phyloP scores from a whole-genome alignment of 2,329 filamentous ascomycete genomes.

The Aspergillus calidoustus region DNA sequence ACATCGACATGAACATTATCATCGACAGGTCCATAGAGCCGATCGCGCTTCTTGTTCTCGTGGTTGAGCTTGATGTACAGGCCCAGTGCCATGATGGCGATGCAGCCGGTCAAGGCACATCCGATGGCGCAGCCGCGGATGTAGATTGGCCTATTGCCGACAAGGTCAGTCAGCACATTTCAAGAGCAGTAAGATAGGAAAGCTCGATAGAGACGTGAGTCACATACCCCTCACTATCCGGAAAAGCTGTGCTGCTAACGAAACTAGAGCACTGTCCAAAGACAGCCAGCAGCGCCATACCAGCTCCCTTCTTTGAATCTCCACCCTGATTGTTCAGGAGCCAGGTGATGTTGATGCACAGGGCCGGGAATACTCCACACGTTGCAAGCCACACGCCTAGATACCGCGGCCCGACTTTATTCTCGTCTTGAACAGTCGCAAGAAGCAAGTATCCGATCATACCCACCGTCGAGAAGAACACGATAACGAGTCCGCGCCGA shows the following conservation, averaged over 20 bases:
- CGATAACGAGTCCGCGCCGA: slow-evolving; percentile 41
- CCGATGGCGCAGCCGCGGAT: slow-evolving; percentile 29
- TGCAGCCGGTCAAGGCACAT: slow-evolving; percentile 28
- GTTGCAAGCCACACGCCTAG: slow-evolving; percentile 44
- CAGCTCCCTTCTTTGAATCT: slow-evolving; percentile 31
- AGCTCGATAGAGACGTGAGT: neutral
- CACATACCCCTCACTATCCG: slow-evolving; percentile 23
- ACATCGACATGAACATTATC: slow-evolving; percentile 28
- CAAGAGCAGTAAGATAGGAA: neutral
- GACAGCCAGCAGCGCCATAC: slow-evolving; percentile 29
- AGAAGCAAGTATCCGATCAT: slow-evolving; percentile 42
- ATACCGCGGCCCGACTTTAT: slow-evolving; percentile 39
- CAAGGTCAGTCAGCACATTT: neutral
- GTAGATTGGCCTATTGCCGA: slow-evolving; percentile 21
- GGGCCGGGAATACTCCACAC: slow-evolving; percentile 29
- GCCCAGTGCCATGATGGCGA: slow-evolving; percentile 28
- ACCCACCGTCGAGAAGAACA: slow-evolving; percentile 30
- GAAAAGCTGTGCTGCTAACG: slow-evolving; percentile 31
- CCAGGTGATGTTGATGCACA: slow-evolving; percentile 33
- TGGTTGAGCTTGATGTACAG: slow-evolving; percentile 22
- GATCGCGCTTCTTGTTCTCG: slow-evolving; percentile 29
- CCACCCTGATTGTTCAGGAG: slow-evolving; percentile 33
- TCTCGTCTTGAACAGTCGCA: slow-evolving; percentile 30
- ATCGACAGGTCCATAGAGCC: slow-evolving; percentile 26
- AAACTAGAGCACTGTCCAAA: slow-evolving; percentile 33